phyloP scores from a whole-genome alignment of 2,329 filamentous ascomycete species.

The Cercospora sp. region DNA sequence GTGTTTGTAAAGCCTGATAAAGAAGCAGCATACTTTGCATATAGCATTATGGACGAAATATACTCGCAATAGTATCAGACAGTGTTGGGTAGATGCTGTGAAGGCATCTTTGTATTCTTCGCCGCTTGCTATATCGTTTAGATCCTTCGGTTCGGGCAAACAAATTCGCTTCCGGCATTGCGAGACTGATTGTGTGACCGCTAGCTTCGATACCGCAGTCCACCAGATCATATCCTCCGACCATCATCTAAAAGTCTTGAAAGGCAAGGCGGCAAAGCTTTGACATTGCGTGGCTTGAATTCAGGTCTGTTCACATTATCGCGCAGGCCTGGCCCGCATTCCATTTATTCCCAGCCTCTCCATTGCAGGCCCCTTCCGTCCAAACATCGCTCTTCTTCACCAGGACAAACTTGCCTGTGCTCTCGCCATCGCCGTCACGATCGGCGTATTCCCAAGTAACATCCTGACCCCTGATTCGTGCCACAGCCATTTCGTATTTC shows the following conservation, averaged over 20 bases:
- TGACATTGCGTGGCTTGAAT: background rate
- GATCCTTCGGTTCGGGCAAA: background rate
- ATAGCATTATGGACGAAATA: background rate
- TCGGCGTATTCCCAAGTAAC: background rate
- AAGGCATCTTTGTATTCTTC: background rate
- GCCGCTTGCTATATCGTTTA: background rate
- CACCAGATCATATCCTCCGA: too few species aligned
- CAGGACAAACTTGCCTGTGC: background rate
- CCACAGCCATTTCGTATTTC: background rate
- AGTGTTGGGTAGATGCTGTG: too few species aligned
- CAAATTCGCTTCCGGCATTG: background rate
- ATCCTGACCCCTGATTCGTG: background rate
- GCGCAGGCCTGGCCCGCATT: background rate
- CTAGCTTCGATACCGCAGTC: too few species aligned
- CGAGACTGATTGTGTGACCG: background rate
- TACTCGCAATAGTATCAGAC: too few species aligned
- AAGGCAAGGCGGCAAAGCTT: background rate
- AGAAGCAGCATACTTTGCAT: rapidly evolving
- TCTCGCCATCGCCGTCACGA: background rate
- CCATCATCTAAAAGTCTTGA: background rate
- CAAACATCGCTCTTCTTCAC: background rate
- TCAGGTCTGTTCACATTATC: background rate
- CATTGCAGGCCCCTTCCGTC: background rate
- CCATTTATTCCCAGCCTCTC: background rate
- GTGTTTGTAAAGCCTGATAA: background rate